Evolutionary conservation across 2,329 filamentous ascomycete species (phyloP).

Genomic region (Metarhizium guizhouense): DNA sequence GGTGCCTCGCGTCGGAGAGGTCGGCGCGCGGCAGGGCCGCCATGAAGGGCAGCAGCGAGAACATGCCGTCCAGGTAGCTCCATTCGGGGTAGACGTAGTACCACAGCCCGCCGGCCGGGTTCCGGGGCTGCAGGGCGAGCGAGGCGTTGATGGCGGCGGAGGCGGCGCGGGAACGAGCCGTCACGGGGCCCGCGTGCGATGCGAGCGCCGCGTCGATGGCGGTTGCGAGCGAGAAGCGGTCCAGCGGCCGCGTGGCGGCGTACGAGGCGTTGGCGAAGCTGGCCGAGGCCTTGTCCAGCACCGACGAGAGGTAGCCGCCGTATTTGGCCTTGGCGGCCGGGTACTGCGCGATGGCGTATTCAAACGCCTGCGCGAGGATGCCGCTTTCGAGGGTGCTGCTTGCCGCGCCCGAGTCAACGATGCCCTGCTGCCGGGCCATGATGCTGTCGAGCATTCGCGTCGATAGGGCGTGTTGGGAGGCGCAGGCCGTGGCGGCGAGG

Average conservation of each 20-base stretch:
- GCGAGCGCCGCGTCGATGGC: no score
- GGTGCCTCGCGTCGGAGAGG: not conserved
- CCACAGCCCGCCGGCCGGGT: slow-evolving; percentile 25
- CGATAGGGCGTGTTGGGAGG: not conserved
- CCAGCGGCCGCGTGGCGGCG: no score
- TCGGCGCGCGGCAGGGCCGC: slow-evolving; percentile 7
- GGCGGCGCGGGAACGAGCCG: no score
- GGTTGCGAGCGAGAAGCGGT: no score
- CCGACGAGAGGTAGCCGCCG: no score
- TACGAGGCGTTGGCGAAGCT: no score
- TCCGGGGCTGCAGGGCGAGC: slow-evolving; percentile 11
- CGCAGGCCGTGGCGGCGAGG: no score
- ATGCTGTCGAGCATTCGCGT: slow-evolving; percentile 16
- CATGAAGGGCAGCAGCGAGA: slow-evolving; percentile 35
- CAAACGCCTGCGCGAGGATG: slow-evolving; percentile 13
- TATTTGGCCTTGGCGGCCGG: no score
- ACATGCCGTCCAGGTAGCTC: slow-evolving; percentile 46
- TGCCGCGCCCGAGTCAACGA: slow-evolving; percentile 11
- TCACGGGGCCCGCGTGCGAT: no score
- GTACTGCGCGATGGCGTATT: slow-evolving; percentile 3
- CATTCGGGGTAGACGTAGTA: slow-evolving; percentile 37
- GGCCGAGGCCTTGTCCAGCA: no score
- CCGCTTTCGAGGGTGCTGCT: slow-evolving; percentile 16
- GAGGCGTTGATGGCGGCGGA: no score
- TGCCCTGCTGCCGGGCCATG: slow-evolving; percentile 14